Percentiles rank a stretch among this genome's conserved stretches.
Evolutionary conservation across 768 basidiomycete species (phyloP).

Genomic region (Lactarius vividus): DNA sequence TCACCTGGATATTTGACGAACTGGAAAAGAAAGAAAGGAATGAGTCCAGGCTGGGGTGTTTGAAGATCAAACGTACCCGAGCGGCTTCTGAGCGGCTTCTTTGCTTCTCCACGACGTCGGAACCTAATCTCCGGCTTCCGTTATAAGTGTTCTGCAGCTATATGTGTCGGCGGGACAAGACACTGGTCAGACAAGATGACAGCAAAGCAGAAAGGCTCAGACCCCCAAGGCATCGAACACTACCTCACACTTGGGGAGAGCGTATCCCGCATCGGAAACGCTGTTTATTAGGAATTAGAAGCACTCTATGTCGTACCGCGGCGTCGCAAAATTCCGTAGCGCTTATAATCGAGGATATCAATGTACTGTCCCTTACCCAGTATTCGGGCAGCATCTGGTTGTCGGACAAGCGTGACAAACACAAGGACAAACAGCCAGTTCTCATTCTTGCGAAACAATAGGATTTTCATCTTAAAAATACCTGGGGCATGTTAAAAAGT

Average conservation of each 20-base stretch:
- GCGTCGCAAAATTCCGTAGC: too few relatives aligned
- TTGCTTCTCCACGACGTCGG: constrained; percentile 80
- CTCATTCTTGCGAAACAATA: too few relatives aligned
- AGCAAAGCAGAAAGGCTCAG: not conserved
- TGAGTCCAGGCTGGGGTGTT: not conserved
- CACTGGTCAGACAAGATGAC: not conserved
- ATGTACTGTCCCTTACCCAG: too few relatives aligned
- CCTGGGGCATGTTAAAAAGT: too few relatives aligned
- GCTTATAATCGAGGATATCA: too few relatives aligned
- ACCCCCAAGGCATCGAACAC: not conserved
- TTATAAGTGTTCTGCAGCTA: not conserved
- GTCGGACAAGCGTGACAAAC: too few relatives aligned
- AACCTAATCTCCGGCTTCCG: constrained; percentile 47
- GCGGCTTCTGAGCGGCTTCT: constrained; percentile 74
- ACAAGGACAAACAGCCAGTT: too few relatives aligned
- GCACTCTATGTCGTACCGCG: too few relatives aligned
- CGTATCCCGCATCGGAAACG: not conserved
- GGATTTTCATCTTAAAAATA: too few relatives aligned
- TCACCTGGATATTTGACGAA: constrained; percentile 42
- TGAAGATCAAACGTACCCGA: constrained; percentile 41
- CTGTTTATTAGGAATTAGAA: too few relatives aligned
- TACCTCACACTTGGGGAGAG: not conserved
- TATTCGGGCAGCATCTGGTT: too few relatives aligned
- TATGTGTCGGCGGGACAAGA: not conserved
- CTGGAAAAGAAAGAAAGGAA: constrained; percentile 21